Evolutionary conservation across 73 alveolate species (phyloP), one percentile per base, ranked within the genome.

Genomic region (Breviolum minutum): DNA sequence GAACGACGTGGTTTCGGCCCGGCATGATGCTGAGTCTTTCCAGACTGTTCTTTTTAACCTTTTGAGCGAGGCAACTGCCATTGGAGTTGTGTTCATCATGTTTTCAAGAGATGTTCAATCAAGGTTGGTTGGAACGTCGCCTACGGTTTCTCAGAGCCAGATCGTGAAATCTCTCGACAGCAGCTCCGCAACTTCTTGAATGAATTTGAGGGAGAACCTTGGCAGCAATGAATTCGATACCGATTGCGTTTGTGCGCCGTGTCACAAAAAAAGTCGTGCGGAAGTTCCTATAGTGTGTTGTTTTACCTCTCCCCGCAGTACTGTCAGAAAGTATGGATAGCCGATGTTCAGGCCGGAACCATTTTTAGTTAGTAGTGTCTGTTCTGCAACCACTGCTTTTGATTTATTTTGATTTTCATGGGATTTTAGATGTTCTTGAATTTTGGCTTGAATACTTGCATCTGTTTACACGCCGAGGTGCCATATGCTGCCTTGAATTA

Each of bases 401-500:
- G 68, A 40, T 22, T 5, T n/a, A n/a, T n/a, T n/a, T 13, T 13
- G 87, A 13, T 20, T 19, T 76, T 22, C 61, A 83, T 17, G 54
- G 3, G 0, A 40, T 40, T 3, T 40, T 40, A 40, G 5, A 40
- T n/a, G 13, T 84, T 54, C 76, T 87, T 29, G 27, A 17, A 19
- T 88, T 17, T 26, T 68, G 71, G 32, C 1, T 40, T 69, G 62
- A 68, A 40, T 13, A 24, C 1, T 8, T 24, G 99, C 99, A 99
- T 99, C 96, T 99, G 94, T 99, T 99, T 99, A 99, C 7, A 40
- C 19, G 19, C 64, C 80, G 99, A 99, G 84, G 99, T 99, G 61
- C 99, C 99, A 24, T 99, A 99, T 99, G 99, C 99, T 13, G 99
- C 99, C n/a, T 99, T 99, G 99, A 99, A 99, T 93, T 99, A 99